Evolutionary conservation across 108 stramenopile genomes (phyloP), one percentile per base, ranked within the genome.

Genomic region (Parmales sp.): DNA sequence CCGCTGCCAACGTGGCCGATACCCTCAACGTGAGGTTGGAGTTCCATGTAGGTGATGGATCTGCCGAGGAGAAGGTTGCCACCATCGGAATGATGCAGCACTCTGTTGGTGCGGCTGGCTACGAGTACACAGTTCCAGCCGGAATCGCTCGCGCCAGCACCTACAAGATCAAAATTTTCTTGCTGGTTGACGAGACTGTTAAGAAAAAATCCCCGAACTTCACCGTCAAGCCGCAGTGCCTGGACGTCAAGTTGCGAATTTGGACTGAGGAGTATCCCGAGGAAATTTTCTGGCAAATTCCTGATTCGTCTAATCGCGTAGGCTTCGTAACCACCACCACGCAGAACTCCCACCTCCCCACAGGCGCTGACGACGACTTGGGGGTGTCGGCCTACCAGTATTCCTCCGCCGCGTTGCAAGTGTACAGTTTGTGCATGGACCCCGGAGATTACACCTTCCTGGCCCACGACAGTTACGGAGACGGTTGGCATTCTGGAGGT

Each of bases 361-460:
- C 13, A 5, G 31, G 31, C 25, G n/a, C 29, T 34, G 13, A 60
- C 54, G 31, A 34, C 29, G 20, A 60, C 54, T 60, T 60, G 31
- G 54, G 54, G 6, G 54, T 60, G 6, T 60, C 31, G 54, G 54
- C 26, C 16, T 28, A 34, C 13, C 29, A 28, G 4, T 60, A 60
- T 16, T 34, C 13, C 11, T 7, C 6, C 26, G 5, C 3, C 31
- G 54, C 31, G 7, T 18, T 26, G 2, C 36, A 34, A 28, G 20
- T 20, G 1, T 60, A 60, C 54, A 11, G 4, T 26, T 28, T 34
- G 2, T 60, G 54, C 54, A 34, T 60, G 6, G 54, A 60, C 16
- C 54, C 54, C 16, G 54, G 54, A 60, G 13, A 13, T 34, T 60
- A 60, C 31, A 60, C 54, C 8, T 60, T 60, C 54, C 13, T 20